phyloP scores from a whole-genome alignment of 2,329 filamentous ascomycete species.

The Hypocrella siamensis region DNA sequence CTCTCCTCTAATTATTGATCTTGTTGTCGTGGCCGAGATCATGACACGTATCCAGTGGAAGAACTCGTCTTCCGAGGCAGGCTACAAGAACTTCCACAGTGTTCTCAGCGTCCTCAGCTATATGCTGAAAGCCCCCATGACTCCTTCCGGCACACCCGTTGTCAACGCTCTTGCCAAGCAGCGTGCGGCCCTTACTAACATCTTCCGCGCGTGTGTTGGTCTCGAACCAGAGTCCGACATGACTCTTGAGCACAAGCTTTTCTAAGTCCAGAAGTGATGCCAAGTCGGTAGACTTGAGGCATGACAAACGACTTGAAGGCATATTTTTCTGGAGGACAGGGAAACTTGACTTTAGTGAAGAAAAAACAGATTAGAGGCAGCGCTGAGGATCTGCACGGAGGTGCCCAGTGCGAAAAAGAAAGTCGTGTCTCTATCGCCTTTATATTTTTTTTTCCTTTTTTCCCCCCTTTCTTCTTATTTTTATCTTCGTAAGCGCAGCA shows the following conservation, averaged over 20 bases:
- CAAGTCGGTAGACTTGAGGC: too few species aligned
- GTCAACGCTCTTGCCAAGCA: conserved; percentile 95
- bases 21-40: conserved; percentile 86
- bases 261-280: too few species aligned
- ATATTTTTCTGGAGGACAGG: too few species aligned
- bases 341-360: too few species aligned
- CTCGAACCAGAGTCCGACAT: conserved; percentile 97
- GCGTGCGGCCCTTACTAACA: conserved; percentile 86
- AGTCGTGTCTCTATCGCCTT: too few species aligned
- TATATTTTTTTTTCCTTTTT: too few species aligned
- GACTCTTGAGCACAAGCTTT: conserved; percentile 97
- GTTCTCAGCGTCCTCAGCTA: conserved; percentile 95
- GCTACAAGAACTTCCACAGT: conserved; percentile 90
- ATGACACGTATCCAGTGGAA: conserved; percentile 98
- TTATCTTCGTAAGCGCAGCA: too few species aligned
- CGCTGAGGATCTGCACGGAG: too few species aligned
- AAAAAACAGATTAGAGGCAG: too few species aligned
- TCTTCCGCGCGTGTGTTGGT: conserved; percentile 94
- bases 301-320: too few species aligned
- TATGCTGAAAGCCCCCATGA: conserved; percentile 95
- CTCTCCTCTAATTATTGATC: conserved; percentile 91
- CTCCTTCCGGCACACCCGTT: conserved; percentile 85
- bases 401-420: too few species aligned
- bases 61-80: conserved; percentile 37
- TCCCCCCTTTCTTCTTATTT: too few species aligned